Conservation (phyloP, 2,329 filamentous ascomycete species). For the Aspergillus sp. region DNA sequence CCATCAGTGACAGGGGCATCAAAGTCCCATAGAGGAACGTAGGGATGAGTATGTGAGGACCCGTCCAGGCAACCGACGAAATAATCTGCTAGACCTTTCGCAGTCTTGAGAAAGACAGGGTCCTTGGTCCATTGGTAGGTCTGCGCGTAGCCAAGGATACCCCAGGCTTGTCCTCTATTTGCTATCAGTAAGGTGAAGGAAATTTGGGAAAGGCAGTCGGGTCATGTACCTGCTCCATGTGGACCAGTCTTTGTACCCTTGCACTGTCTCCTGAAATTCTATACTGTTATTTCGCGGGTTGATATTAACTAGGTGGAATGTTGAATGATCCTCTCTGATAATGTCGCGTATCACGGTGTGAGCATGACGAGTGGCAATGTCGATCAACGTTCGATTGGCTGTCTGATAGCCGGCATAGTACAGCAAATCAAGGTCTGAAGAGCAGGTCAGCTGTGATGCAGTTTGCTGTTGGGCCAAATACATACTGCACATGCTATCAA, state of each 20-base stretch:
- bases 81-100: slow-evolving; percentile 18
- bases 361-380: slow-evolving; percentile 25
- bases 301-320: slow-evolving; percentile 22
- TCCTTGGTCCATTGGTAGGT: slow-evolving; percentile 39
- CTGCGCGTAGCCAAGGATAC: slow-evolving; percentile 36
- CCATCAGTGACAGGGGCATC: slow-evolving; percentile 18
- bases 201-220: not conserved
- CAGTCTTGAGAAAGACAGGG: slow-evolving; percentile 21
- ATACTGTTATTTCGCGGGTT: slow-evolving; percentile 10
- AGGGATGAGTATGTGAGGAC: slow-evolving; percentile 2
- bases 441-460: not conserved
- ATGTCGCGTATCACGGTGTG: slow-evolving; percentile 11
- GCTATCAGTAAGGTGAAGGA: not conserved
- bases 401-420: slow-evolving; percentile 37
- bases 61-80: slow-evolving; percentile 16
- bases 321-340: slow-evolving; percentile 18
- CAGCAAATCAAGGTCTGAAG: slow-evolving; percentile 34
- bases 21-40: slow-evolving; percentile 26
- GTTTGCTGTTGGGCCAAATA: not conserved
- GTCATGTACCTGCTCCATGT: slow-evolving; percentile 17
- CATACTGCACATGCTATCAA: slow-evolving; percentile 13
- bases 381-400: slow-evolving; percentile 23
- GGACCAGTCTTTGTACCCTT: slow-evolving; percentile 23
- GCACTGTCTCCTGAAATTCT: slow-evolving; percentile 21
- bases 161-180: slow-evolving; percentile 27